Percentiles rank a stretch among this genome's conserved stretches.
phyloP scores from a whole-genome alignment of 371 early-diverging fungal species.

The Apophysomyces variabilis region DNA sequence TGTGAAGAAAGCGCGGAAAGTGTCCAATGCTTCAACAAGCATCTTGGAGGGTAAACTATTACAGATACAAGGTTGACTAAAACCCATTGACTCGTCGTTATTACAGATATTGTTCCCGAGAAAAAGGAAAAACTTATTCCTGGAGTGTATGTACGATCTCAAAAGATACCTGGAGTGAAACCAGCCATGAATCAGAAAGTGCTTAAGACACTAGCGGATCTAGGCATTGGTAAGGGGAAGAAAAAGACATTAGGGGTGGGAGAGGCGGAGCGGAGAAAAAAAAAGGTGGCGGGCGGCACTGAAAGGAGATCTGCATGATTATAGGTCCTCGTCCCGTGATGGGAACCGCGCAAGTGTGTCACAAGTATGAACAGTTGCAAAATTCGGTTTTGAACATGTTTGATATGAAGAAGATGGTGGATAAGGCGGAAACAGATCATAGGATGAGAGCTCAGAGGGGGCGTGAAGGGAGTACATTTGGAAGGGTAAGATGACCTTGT shows the following conservation, averaged over 20 bases:
- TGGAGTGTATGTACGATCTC: conserved; percentile 78
- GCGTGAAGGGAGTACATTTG: neutral
- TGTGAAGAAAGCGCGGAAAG: conserved; percentile 40
- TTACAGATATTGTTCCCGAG: conserved; percentile 37
- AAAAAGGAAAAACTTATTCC: conserved; percentile 72
- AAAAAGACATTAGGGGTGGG: neutral
- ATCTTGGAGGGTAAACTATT: conserved; percentile 30
- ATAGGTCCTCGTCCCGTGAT: conserved; percentile 73
- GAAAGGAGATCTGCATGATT: conserved; percentile 12
- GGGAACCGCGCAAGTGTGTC: conserved; percentile 78
- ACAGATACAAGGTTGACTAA: conserved; percentile 1
- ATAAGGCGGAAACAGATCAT: conserved; percentile 78
- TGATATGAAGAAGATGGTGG: conserved; percentile 81
- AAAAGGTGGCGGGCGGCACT: conserved; percentile 3
- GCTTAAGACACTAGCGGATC: conserved; percentile 69
- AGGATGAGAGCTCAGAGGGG: conserved; percentile 14
- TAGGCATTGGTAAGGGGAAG: conserved; percentile 54
- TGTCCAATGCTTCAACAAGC: conserved; percentile 41
- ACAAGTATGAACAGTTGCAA: conserved; percentile 75
- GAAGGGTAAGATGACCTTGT: neutral
- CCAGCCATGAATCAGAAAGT: conserved; percentile 68
- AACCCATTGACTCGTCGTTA: conserved; percentile 6
- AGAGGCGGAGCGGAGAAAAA: conserved; percentile 3
- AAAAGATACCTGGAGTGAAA: conserved; percentile 70
- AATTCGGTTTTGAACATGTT: conserved; percentile 71